A percentile compares a stretch with the other conserved stretches of the same genome.
Conservation (phyloP, 192 early-diverging fungal genomes). For the Thoreauomyces humboldtii region DNA sequence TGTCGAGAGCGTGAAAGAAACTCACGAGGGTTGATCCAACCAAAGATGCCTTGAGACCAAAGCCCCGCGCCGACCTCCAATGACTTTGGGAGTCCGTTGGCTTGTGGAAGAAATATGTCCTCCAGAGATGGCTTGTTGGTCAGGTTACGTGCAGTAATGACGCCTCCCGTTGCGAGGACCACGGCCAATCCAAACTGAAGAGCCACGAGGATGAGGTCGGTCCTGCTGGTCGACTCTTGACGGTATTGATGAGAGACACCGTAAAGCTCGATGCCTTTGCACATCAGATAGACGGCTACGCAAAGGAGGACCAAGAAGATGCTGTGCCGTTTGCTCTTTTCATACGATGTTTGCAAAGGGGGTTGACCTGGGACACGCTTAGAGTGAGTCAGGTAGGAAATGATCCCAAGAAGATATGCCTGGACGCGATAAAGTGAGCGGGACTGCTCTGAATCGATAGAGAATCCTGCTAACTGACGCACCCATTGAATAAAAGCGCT, state of each 20-base stretch:
- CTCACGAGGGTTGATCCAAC: slow-evolving; percentile 61
- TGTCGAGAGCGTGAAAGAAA: too few species aligned
- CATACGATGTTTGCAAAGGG: background rate
- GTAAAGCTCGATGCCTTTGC: slow-evolving; percentile 11
- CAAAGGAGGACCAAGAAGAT: slow-evolving; percentile 4
- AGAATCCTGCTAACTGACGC: too few species aligned
- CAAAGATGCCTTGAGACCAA: slow-evolving; percentile 46
- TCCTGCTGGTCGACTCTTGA: background rate
- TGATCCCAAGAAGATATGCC: background rate
- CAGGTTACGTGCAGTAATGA: background rate
- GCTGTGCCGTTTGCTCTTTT: background rate
- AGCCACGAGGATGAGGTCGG: slow-evolving; percentile 2
- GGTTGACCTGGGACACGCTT: slow-evolving; percentile 1
- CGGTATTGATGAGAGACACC: background rate
- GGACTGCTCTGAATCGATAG: background rate
- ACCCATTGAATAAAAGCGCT: too few species aligned
- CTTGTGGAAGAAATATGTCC: background rate
- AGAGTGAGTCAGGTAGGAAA: slow-evolving; percentile 2
- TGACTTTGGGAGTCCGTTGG: background rate
- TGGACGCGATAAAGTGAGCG: background rate
- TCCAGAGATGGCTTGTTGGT: background rate
- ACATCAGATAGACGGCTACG: background rate
- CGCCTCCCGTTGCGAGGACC: background rate
- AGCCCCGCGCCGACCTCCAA: slow-evolving; percentile 28
- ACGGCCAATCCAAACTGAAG: background rate